Conservation (phyloP, 495 filamentous ascomycete species). For the Neurospora tetraspora region DNA sequence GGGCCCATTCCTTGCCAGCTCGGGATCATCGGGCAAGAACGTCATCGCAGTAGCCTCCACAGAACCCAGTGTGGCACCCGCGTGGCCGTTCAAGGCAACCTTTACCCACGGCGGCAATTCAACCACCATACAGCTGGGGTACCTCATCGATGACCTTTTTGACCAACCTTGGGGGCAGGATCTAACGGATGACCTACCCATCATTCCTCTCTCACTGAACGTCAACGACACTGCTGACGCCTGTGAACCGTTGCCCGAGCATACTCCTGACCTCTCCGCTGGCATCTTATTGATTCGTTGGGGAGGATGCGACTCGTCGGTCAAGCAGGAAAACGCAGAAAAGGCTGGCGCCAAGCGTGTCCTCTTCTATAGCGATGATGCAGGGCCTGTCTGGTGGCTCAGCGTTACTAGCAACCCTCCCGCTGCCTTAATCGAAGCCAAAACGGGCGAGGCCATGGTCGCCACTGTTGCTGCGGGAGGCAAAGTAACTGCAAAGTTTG, state of each 20-base stretch:
- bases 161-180: slow-evolving; percentile 1
- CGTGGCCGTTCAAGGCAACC: slow-evolving; percentile 18
- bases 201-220: slow-evolving; percentile 18
- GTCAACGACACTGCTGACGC: slow-evolving; percentile 9
- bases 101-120: slow-evolving; percentile 17
- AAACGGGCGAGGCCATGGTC: slow-evolving; percentile 18
- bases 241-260: slow-evolving; percentile 13
- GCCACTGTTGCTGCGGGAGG: slow-evolving; percentile 14
- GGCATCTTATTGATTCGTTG: slow-evolving; percentile 31
- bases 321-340: slow-evolving; percentile 16
- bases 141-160: not conserved
- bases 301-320: slow-evolving; percentile 16
- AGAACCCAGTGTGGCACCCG: slow-evolving; percentile 14
- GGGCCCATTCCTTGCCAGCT: slow-evolving; percentile 22
- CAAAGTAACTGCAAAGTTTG: slow-evolving; percentile 19
- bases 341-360: slow-evolving; percentile 19
- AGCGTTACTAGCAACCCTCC: not conserved
- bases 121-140: slow-evolving; percentile 16
- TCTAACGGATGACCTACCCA: slow-evolving; percentile 7
- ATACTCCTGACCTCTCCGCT: slow-evolving; percentile 24
- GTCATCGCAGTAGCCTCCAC: slow-evolving; percentile 20
- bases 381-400: not conserved
- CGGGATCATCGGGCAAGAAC: slow-evolving; percentile 20
- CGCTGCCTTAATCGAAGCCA: slow-evolving; percentile 11
- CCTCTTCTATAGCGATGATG: slow-evolving; percentile 19